Conservation (phyloP, 768 basidiomycete species). For the Boletus sp. region DNA sequence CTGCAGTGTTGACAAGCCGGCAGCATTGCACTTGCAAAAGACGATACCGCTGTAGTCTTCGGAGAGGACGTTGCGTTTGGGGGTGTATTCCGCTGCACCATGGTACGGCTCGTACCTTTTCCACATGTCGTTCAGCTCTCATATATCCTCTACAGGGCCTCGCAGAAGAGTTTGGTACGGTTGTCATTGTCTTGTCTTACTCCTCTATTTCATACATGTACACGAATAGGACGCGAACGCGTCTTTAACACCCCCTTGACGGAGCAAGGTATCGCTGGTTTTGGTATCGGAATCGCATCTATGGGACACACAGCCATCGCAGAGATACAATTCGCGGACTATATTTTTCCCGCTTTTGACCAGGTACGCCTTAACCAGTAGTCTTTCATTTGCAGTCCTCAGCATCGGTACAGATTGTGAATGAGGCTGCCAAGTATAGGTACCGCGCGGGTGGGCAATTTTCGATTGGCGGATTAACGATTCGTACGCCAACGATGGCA, state of each 20-base stretch:
- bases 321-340: slow-evolving; percentile 89
- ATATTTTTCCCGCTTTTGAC: slow-evolving; percentile 94
- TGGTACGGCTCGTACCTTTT: slow-evolving; percentile 49
- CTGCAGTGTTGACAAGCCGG: slow-evolving; percentile 7
- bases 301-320: slow-evolving; percentile 96
- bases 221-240: slow-evolving; percentile 69
- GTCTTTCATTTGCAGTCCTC: not conserved
- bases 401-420: slow-evolving; percentile 64
- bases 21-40: slow-evolving; percentile 80
- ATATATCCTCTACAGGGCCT: slow-evolving; percentile 55
- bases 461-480: slow-evolving; percentile 79
- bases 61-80: slow-evolving; percentile 93
- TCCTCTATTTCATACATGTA: not conserved
- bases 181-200: not conserved
- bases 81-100: slow-evolving; percentile 91
- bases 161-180: slow-evolving; percentile 86
- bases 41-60: slow-evolving; percentile 86
- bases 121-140: not conserved
- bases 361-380: slow-evolving; percentile 50
- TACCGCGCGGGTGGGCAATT: slow-evolving; percentile 86
- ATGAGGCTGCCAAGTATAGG: slow-evolving; percentile 91
- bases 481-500: slow-evolving; percentile 86
- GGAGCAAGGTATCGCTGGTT: slow-evolving; percentile 93
- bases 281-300: slow-evolving; percentile 85
- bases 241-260: slow-evolving; percentile 95